Conservation (phyloP, 192 early-diverging fungal genomes). For the Dissophora globulifera region DNA sequence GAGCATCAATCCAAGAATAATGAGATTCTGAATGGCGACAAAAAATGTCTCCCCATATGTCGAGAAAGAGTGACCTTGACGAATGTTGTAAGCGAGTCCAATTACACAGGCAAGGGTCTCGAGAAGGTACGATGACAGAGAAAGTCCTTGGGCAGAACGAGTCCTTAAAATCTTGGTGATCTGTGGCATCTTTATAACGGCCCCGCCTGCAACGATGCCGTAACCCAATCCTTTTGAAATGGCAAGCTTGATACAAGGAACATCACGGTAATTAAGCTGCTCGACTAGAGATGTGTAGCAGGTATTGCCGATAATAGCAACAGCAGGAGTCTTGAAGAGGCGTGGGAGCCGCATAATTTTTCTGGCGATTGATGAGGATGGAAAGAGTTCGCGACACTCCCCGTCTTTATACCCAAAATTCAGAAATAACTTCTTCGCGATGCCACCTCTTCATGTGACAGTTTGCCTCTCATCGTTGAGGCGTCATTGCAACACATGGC, state of each 20-base stretch:
- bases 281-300: conserved; percentile 83
- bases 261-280: conserved; percentile 72
- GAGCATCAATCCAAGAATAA: conserved; percentile 80
- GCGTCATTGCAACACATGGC: too few relatives aligned
- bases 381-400: too few relatives aligned
- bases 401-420: too few relatives aligned
- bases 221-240: conserved; percentile 92
- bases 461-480: too few relatives aligned
- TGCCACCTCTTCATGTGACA: too few relatives aligned
- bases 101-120: conserved; percentile 86
- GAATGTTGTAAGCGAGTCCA: conserved; percentile 86
- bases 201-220: conserved; percentile 92
- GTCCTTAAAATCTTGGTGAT: conserved; percentile 88
- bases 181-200: conserved; percentile 95
- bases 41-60: conserved; percentile 90
- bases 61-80: conserved; percentile 87
- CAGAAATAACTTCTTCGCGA: too few relatives aligned
- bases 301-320: conserved; percentile 80
- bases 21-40: conserved; percentile 84
- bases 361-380: too few relatives aligned
- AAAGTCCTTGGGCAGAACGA: conserved; percentile 82
- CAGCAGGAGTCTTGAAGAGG: conserved; percentile 70
- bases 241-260: conserved; percentile 80
- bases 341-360: conserved; percentile 71
- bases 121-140: conserved; percentile 79